Evolutionary conservation across 2,329 filamentous ascomycete genomes (phyloP), one percentile per base, ranked within the genome.

Genomic region (Helicocarpus griseus): DNA sequence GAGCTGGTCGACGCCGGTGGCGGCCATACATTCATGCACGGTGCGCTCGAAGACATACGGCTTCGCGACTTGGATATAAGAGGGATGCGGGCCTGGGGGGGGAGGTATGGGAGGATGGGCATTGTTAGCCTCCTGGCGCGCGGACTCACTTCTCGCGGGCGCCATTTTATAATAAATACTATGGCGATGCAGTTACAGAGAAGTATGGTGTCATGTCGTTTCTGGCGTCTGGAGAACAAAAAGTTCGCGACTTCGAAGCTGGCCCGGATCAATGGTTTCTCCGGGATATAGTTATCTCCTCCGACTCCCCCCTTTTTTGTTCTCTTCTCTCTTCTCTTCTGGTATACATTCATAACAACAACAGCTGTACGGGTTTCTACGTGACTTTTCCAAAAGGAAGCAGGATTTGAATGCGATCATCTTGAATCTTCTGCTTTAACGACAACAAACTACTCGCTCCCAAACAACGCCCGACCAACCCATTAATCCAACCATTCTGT

Each of bases 1-100:
- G 35, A 86, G 81, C 48, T 87, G 82, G 62, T 87, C 86, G 61
- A 85, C 81, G 36, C 82, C 82, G 55, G 84, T 82, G 19, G 80
- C 79, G 41, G 78, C 76, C 53, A 95, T 78, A 66, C 83, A 83
- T 62, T 81, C 80, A 55, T 89, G 83, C 51, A 97, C 80, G 60
- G 82, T 82, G 60, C 88, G 83, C 65, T 96, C 88, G 58, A 88
- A 85, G 56, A 89, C 80, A 71, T 91, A 97, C 52, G 88, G 87
- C 59, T 80, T 78, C 51, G 81, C 79, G 51, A 83, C 75, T 61
- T 81, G 77, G 55, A 84, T 82, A 60, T 78, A 81, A 19, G 79
- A 82, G 1, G 80, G 80, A 61, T 83, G 79, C 21, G 80, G 81
- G 13, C 76, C 74, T 46, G 65, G 61, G n/a, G 60, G 60, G 5